Conservation (phyloP, 2,329 filamentous ascomycete species). For the Thelonectria rubi region DNA sequence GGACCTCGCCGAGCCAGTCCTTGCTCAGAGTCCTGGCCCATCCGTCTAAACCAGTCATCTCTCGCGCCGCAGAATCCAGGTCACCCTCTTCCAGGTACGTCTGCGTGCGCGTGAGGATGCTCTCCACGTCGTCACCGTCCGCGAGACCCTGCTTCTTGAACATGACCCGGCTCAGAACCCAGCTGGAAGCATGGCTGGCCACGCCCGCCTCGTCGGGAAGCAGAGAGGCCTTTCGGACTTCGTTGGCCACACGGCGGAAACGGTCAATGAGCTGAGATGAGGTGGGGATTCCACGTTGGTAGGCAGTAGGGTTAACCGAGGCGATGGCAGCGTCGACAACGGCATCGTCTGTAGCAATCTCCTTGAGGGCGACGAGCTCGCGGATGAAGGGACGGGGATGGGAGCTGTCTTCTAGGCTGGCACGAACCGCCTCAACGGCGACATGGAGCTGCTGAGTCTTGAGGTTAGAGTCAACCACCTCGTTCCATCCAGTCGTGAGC, state of each 20-base stretch:
- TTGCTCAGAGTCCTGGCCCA: conserved; percentile 96
- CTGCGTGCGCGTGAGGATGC: conserved; percentile 88
- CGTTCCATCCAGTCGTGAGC: conserved; percentile 88
- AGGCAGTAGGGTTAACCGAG: conserved; percentile 93
- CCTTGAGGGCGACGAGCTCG: conserved; percentile 93
- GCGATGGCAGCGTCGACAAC: conserved; percentile 93
- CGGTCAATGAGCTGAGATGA: conserved; percentile 89
- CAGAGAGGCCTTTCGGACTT: conserved; percentile 93
- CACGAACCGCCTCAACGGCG: conserved; percentile 90
- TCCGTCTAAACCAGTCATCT: conserved; percentile 91
- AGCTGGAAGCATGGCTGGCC: conserved; percentile 90
- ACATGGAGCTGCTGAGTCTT: conserved; percentile 96
- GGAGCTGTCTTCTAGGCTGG: conserved; percentile 76
- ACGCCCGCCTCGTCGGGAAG: conserved; percentile 94
- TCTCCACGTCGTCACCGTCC: conserved; percentile 90
- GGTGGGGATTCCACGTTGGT: conserved; percentile 89
- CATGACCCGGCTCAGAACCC: conserved; percentile 89
- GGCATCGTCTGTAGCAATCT: conserved; percentile 83
- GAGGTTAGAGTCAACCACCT: conserved; percentile 88
- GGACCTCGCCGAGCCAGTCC: conserved; percentile 92
- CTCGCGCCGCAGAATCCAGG: conserved; percentile 87
- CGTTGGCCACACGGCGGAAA: conserved; percentile 89
- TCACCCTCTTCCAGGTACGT: conserved; percentile 92
- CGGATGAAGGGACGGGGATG: conserved; percentile 86
- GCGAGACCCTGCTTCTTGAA: conserved; percentile 94